phyloP scores from a whole-genome alignment of 2,329 filamentous ascomycete genomes.

The Botrytis cinerea region DNA sequence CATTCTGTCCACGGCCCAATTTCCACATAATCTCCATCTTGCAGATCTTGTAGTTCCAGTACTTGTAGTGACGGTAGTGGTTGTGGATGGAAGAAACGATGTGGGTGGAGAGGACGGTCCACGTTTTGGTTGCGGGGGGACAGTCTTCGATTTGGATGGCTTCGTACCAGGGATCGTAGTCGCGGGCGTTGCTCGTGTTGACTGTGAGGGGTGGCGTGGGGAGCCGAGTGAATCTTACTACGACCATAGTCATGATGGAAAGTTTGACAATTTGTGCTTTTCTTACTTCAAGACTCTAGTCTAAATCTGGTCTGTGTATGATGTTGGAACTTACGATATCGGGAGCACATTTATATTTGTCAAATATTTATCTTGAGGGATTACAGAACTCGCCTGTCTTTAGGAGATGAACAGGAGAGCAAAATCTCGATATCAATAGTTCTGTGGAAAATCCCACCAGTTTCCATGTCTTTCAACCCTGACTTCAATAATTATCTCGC shows the following conservation, averaged over 20 bases:
- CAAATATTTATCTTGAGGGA: neutral
- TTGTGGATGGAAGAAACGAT: neutral
- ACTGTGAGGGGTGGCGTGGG: neutral
- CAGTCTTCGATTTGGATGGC: neutral
- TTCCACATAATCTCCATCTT: neutral
- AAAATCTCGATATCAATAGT: neutral
- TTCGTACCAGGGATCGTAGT: neutral
- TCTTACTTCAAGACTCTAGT: no score
- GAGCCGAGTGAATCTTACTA: neutral
- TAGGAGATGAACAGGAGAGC: neutral
- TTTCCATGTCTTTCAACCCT: neutral
- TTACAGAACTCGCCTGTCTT: neutral
- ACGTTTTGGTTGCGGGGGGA: rapidly evolving
- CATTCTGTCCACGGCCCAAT: neutral
- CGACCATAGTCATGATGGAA: slow-evolving; percentile 4
- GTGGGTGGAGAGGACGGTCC: neutral
- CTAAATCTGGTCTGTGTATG: neutral
- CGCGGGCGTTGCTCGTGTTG: neutral
- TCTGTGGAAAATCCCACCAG: neutral
- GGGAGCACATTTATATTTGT: neutral
- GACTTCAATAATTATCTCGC: neutral
- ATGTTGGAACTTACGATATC: neutral
- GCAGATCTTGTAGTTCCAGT: slow-evolving; percentile 5
- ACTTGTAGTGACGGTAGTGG: neutral
- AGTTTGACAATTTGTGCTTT: neutral